A percentile compares a stretch with the other conserved stretches of the same genome.
Evolutionary conservation across 148 eudicot genomes (phyloP).

Genomic region (Suaeda aralocaspica): DNA sequence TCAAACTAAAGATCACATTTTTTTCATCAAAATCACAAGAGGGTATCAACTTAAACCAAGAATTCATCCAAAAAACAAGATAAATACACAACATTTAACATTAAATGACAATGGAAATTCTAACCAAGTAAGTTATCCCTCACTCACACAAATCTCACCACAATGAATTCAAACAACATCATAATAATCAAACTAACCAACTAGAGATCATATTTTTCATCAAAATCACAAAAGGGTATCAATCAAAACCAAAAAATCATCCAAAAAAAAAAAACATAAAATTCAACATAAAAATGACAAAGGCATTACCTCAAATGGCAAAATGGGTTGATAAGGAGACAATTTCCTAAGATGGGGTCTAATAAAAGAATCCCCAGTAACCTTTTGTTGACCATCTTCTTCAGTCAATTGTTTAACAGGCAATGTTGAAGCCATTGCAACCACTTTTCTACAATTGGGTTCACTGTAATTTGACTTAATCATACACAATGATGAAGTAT

Average conservation of each 20-base stretch:
- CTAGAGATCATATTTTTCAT: background rate
- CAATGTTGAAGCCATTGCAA: constrained; percentile 56
- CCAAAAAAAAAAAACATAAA: background rate
- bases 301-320: constrained; percentile 60
- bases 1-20: background rate
- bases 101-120: too few relatives aligned
- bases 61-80: background rate
- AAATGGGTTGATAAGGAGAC: constrained; percentile 78
- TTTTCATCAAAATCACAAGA: background rate
- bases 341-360: constrained; percentile 75
- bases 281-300: too few relatives aligned
- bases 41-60: constrained; percentile 5
- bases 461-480: constrained; percentile 33
- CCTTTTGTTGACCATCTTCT: constrained; percentile 25
- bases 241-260: constrained; percentile 5
- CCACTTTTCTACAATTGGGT: constrained; percentile 32
- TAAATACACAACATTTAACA: background rate
- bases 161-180: background rate
- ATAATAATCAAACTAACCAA: background rate
- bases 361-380: constrained; percentile 69
- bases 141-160: background rate
- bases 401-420: constrained; percentile 37
- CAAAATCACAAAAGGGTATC: constrained; percentile 5
- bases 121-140: too few relatives aligned
- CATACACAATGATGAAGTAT: constrained; percentile 37